A percentile compares a stretch with the other conserved stretches of the same genome.
Evolutionary conservation across 2,329 filamentous ascomycete species (phyloP).

Genomic region (Aspergillus pseudoterreus): DNA sequence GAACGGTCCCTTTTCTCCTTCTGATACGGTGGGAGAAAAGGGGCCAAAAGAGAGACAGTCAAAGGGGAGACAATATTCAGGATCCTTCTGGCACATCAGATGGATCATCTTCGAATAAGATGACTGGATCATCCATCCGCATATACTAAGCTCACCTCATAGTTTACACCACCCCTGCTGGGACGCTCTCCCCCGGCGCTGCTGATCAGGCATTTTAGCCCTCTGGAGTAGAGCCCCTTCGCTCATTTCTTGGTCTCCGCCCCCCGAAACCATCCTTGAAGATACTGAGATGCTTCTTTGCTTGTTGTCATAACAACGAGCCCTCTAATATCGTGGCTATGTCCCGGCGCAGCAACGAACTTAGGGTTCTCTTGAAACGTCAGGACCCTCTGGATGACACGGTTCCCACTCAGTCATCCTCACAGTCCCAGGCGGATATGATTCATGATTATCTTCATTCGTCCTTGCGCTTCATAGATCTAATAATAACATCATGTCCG

Average conservation of each 20-base stretch:
- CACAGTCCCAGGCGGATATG: neutral
- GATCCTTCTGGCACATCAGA: no score
- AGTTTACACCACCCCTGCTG: no score
- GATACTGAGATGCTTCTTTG: neutral
- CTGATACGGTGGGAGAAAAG: neutral
- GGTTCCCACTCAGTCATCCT: neutral
- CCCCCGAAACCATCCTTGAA: slow-evolving; percentile 2
- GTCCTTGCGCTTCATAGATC: neutral
- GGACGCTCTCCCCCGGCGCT: neutral
- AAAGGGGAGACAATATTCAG: no score
- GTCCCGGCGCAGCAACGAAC: slow-evolving; percentile 17
- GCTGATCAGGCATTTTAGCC: slow-evolving; percentile 13
- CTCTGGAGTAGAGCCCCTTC: slow-evolving; percentile 8
- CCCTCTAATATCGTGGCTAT: slow-evolving; percentile 15
- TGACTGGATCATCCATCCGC: no score
- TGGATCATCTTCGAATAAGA: no score
- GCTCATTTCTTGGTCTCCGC: slow-evolving; percentile 5
- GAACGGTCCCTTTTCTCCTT: neutral
- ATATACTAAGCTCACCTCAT: no score
- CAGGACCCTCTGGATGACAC: neutral
- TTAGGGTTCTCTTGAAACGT: neutral
- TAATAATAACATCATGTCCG: neutral
- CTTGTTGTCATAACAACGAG: neutral
- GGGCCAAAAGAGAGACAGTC: no score
- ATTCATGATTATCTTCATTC: neutral